Percentiles rank a stretch among this genome's conserved stretches.
These are phyloP conservation scores for Trifolium fragiferum DNA, from an alignment of 306 rosid species.

Conservation along the genomic window DNA sequence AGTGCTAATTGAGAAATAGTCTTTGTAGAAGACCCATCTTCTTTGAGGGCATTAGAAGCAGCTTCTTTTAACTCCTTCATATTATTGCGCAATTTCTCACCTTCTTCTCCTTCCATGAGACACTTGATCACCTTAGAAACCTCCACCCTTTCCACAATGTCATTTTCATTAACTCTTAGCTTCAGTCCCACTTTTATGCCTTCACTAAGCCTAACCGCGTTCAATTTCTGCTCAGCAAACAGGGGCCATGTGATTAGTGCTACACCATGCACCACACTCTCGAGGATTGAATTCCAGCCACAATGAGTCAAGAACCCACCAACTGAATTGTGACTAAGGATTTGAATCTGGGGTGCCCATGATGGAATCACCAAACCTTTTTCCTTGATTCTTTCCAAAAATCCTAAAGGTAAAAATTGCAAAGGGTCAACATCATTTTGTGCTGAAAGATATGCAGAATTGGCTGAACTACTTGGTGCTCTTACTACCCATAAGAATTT, in stretches of 20 bases:
- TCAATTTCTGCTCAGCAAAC: conserved; percentile 40
- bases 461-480: neutral
- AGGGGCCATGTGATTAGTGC: conserved; percentile 40
- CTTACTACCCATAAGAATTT: conserved; percentile 23
- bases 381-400: conserved; percentile 32
- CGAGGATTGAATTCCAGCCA: conserved; percentile 33
- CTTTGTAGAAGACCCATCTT: conserved; percentile 37
- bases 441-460: neutral
- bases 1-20: conserved; percentile 20
- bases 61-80: conserved; percentile 23
- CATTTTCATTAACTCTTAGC: conserved; percentile 10
- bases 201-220: conserved; percentile 25
- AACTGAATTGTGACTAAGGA: conserved; percentile 25
- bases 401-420: conserved; percentile 15
- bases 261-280: conserved; percentile 30
- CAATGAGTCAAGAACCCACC: conserved; percentile 39
- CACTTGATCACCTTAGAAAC: conserved; percentile 4
- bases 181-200: conserved; percentile 36
- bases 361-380: conserved; percentile 30
- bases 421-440: conserved; percentile 9
- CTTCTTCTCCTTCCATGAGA: conserved; percentile 19
- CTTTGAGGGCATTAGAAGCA: neutral
- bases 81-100: neutral
- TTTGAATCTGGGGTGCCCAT: conserved; percentile 39
- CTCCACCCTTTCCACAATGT: conserved; percentile 12